These are phyloP conservation scores for Trypanosoma theileri DNA, from an alignment of 208 protist genomes.

Conservation along the genomic window DNA sequence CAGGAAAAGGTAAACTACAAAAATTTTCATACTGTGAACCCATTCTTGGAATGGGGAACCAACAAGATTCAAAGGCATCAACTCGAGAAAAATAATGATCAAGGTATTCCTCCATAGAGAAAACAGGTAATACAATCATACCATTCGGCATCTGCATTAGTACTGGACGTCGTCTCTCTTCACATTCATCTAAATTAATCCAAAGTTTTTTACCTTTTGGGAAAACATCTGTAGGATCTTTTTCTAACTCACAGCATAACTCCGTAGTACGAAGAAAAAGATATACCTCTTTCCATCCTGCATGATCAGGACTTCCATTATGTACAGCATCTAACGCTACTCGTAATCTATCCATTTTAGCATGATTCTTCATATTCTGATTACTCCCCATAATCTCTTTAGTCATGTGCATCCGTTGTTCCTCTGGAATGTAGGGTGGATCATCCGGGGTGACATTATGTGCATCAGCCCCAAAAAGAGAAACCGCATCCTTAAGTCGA, in stretches of 20 bases:
- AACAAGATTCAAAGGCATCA: slow-evolving; percentile 74
- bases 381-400: slow-evolving; percentile 59
- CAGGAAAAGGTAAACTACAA: slow-evolving; percentile 78
- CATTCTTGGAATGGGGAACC: slow-evolving; percentile 84
- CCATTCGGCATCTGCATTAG: slow-evolving; percentile 79
- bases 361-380: slow-evolving; percentile 60
- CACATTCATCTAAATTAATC: slow-evolving; percentile 83
- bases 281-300: slow-evolving; percentile 81
- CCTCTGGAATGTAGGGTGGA: slow-evolving; percentile 74
- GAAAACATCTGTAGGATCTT: slow-evolving; percentile 60
- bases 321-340: slow-evolving; percentile 64
- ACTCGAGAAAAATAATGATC: slow-evolving; percentile 77
- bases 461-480: slow-evolving; percentile 58
- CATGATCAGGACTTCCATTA: slow-evolving; percentile 45
- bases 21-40: slow-evolving; percentile 80
- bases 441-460: slow-evolving; percentile 46
- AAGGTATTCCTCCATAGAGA: slow-evolving; percentile 88
- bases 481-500: slow-evolving; percentile 77
- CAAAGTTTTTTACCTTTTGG: slow-evolving; percentile 81
- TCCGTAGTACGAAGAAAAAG: slow-evolving; percentile 88
- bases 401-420: slow-evolving; percentile 63
- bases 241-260: slow-evolving; percentile 74
- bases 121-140: slow-evolving; percentile 82
- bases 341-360: slow-evolving; percentile 80
- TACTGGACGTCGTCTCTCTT: slow-evolving; percentile 70